Percentiles rank a stretch among this genome's conserved stretches.
These are phyloP conservation scores for Elaeis oleifera DNA, from an alignment of 202 grass and related monocot genomes.

Conservation along the genomic window DNA sequence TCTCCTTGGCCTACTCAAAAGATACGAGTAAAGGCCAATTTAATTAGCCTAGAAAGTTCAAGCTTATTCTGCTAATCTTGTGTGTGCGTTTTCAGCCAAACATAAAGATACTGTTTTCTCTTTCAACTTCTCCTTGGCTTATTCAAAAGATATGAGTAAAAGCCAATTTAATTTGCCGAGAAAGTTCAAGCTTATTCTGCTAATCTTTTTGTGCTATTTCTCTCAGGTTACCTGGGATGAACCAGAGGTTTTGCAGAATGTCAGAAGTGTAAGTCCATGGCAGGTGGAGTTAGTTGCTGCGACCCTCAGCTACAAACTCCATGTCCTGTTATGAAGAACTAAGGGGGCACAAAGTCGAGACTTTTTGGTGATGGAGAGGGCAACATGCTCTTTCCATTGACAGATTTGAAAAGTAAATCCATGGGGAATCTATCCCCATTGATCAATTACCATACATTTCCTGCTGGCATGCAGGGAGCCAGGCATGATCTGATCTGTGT, in stretches of 20 bases:
- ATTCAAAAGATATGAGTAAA: no score
- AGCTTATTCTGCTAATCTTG: neutral
- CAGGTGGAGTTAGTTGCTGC: conserved; percentile 38
- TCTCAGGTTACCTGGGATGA: conserved; percentile 59
- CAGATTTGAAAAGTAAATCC: neutral
- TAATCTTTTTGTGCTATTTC: neutral
- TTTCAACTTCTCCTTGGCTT: no score
- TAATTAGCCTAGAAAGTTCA: no score
- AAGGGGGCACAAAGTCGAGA: conserved; percentile 1
- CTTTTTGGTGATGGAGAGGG: neutral
- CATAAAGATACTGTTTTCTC: no score
- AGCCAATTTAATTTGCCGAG: no score
- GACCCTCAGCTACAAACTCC: conserved; percentile 5
- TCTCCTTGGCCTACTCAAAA: no score
- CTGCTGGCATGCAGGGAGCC: conserved; percentile 82
- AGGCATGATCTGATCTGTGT: conserved; percentile 33
- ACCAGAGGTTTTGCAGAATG: conserved; percentile 17
- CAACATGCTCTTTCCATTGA: neutral
- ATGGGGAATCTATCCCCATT: conserved; percentile 2
- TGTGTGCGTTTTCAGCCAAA: no score
- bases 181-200: no score
- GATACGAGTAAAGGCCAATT: no score
- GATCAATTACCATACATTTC: conserved; percentile 20
- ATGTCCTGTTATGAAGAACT: conserved; percentile 25
- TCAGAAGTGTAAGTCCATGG: conserved; percentile 46